Percentiles rank a stretch among this genome's conserved stretches.
phyloP scores from a whole-genome alignment of 768 basidiomycete species.

The Leccinellum albellum region DNA sequence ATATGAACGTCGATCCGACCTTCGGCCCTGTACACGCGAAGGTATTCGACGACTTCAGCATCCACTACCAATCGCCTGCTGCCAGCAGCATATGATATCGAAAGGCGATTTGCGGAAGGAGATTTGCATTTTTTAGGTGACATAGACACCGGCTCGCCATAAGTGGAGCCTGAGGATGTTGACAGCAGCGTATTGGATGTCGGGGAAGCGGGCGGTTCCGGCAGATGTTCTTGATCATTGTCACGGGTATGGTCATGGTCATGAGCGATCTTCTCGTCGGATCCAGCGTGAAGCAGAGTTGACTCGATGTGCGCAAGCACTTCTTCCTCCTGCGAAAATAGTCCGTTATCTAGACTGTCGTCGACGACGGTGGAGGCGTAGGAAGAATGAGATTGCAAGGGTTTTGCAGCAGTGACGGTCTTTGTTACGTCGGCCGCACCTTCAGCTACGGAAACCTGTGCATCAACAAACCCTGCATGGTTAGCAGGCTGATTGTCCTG shows the following conservation, averaged over 20 bases:
- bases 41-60: conserved; percentile 76
- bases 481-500: conserved; percentile 44
- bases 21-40: conserved; percentile 77
- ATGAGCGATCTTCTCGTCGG: conserved; percentile 18
- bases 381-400: conserved; percentile 42
- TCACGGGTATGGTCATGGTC: conserved; percentile 14
- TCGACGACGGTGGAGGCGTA: conserved; percentile 52
- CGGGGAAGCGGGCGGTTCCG: conserved; percentile 59
- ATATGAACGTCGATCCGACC: conserved; percentile 83
- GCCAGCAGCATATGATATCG: conserved; percentile 91
- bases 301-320: conserved; percentile 13
- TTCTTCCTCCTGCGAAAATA: conserved; percentile 29
- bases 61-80: conserved; percentile 84
- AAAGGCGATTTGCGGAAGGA: conserved; percentile 82
- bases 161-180: conserved; percentile 34
- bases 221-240: conserved; percentile 44
- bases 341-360: conserved; percentile 35
- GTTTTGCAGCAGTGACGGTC: conserved; percentile 21
- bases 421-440: neutral
- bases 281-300: conserved; percentile 14
- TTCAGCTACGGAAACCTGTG: conserved; percentile 34
- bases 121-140: conserved; percentile 38
- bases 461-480: conserved; percentile 42
- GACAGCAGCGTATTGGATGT: conserved; percentile 45
- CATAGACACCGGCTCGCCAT: conserved; percentile 40